These are phyloP conservation scores for Brassica cretica DNA, from an alignment of 345 rosid species.

Conservation along the genomic window DNA sequence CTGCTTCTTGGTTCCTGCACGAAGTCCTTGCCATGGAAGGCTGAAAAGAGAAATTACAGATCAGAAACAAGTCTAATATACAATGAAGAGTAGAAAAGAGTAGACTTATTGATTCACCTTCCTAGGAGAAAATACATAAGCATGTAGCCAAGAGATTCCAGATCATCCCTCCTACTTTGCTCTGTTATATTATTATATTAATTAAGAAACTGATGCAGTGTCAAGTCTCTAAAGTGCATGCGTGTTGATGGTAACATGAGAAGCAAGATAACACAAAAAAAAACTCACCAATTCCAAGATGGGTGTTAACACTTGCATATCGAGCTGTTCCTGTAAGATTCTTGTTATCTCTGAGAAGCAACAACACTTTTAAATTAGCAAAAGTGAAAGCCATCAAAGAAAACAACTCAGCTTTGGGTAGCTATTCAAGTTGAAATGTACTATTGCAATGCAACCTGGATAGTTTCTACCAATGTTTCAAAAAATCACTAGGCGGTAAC, in stretches of 20 bases:
- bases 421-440: background rate
- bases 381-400: conserved; percentile 9
- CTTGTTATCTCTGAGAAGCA: conserved; percentile 78
- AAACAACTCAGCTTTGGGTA: background rate
- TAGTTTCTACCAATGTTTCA: too few species aligned
- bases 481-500: too few species aligned
- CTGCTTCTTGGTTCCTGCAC: conserved; percentile 95
- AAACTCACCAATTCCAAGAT: conserved; percentile 84
- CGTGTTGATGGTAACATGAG: background rate
- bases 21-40: conserved; percentile 97
- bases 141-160: conserved; percentile 95
- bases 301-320: conserved; percentile 96
- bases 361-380: conserved; percentile 8
- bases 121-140: conserved; percentile 96
- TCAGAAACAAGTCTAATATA: conserved; percentile 13
- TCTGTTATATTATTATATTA: conserved; percentile 45
- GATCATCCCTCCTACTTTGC: conserved; percentile 98
- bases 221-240: conserved; percentile 18
- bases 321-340: conserved; percentile 97
- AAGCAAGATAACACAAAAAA: background rate
- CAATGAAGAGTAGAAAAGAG: background rate
- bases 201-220: conserved; percentile 1
- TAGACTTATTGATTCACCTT: conserved; percentile 53
- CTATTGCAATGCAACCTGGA: background rate
- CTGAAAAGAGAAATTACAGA: conserved; percentile 41